Percentiles rank a stretch among this genome's conserved stretches.
phyloP scores from a whole-genome alignment of 2,329 filamentous ascomycete species.

The Alternaria conjuncta region DNA sequence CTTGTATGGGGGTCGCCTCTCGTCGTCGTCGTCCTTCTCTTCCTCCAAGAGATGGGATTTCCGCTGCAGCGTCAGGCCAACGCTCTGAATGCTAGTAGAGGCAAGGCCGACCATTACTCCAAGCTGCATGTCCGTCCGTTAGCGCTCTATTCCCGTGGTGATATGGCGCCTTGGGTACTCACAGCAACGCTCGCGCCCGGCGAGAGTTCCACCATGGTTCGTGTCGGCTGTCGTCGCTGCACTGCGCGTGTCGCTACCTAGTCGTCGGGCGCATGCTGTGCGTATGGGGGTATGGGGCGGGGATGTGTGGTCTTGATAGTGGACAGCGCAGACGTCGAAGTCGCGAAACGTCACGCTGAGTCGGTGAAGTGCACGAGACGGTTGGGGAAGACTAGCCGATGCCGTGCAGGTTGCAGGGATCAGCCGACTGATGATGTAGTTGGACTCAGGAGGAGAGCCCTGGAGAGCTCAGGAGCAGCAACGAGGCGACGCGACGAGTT shows the following conservation, averaged over 20 bases:
- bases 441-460: conserved; percentile 4
- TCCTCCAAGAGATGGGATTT: conserved; percentile 99
- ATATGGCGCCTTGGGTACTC: conserved; percentile 19
- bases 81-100: conserved; percentile 92
- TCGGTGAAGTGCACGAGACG: conserved; percentile 37
- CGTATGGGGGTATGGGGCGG: neutral
- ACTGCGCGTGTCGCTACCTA: conserved; percentile 39
- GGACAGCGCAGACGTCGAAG: neutral
- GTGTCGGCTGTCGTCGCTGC: conserved; percentile 22
- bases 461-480: neutral
- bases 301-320: neutral
- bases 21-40: conserved; percentile 80
- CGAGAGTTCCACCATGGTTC: conserved; percentile 51
- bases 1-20: conserved; percentile 84
- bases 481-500: neutral
- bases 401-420: conserved; percentile 33
- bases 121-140: conserved; percentile 62
- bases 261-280: conserved; percentile 37
- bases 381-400: conserved; percentile 30
- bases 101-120: conserved; percentile 92
- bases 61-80: conserved; percentile 93
- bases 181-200: conserved; percentile 52
- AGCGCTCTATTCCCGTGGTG: neutral
- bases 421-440: conserved; percentile 40
- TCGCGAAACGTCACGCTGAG: conserved; percentile 35